Percentiles rank a stretch among this genome's conserved stretches.
phyloP scores from a whole-genome alignment of 495 filamentous ascomycete genomes.

The Penicillium bialowiezense region DNA sequence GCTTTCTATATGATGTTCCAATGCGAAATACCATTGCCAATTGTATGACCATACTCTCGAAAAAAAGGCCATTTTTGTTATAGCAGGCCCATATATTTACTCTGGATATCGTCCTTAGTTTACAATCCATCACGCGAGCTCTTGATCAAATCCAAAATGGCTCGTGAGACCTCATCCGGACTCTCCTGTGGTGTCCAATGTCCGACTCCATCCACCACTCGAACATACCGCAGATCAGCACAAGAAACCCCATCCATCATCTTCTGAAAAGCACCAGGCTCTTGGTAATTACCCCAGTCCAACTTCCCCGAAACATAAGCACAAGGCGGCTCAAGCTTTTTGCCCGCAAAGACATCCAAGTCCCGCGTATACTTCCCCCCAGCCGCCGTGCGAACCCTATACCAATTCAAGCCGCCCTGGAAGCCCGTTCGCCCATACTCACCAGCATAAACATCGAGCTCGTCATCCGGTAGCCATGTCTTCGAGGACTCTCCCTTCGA shows the following conservation, averaged over 20 bases:
- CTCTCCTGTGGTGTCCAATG: conserved; percentile 70
- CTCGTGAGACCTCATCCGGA: conserved; percentile 51
- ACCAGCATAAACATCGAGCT: conserved; percentile 56
- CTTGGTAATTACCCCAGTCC: conserved; percentile 69
- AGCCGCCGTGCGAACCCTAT: conserved; percentile 55
- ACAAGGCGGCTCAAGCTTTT: conserved; percentile 60
- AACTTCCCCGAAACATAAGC: conserved; percentile 56
- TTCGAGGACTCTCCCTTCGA: conserved; percentile 22
- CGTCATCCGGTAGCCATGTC: conserved; percentile 54
- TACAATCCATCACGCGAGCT: conserved; percentile 5
- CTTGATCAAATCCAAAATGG: conserved; percentile 42
- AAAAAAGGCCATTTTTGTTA: not conserved
- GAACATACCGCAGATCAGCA: conserved; percentile 48
- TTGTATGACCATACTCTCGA: not conserved
- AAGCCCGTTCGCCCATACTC: conserved; percentile 67
- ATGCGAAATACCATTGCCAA: not conserved
- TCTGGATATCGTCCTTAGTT: no score
- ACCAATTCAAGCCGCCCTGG: conserved; percentile 71
- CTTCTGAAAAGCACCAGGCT: conserved; percentile 59
- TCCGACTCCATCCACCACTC: conserved; percentile 55
- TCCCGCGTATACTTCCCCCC: conserved; percentile 43
- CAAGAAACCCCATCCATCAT: conserved; percentile 46
- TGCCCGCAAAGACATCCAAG: conserved; percentile 57
- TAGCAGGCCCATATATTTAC: no score
- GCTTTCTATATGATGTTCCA: not conserved